A percentile compares a stretch with the other conserved stretches of the same genome.
Evolutionary conservation across 2,329 filamentous ascomycete genomes (phyloP).

Genomic region (Phaeomoniella chlamydospora): DNA sequence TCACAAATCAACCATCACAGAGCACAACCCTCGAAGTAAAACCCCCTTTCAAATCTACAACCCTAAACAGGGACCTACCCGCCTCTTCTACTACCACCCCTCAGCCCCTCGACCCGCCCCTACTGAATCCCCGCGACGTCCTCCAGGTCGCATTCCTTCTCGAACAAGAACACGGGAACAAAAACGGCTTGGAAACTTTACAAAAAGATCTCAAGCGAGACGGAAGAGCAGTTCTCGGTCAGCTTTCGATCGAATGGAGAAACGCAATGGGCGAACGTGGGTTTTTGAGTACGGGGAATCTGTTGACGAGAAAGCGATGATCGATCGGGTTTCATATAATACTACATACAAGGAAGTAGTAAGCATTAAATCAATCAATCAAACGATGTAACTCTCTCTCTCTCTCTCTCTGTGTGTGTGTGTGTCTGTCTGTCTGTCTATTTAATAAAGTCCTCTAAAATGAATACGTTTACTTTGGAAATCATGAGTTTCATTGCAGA

Average conservation of each 20-base stretch:
- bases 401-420: too few relatives aligned
- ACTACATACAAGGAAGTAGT: too few relatives aligned
- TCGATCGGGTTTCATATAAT: neutral
- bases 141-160: constrained; percentile 50
- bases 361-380: too few relatives aligned
- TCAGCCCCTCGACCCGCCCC: constrained; percentile 22
- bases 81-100: neutral
- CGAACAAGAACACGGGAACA: constrained; percentile 35
- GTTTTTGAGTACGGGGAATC: constrained; percentile 72
- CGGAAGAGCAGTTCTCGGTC: constrained; percentile 53
- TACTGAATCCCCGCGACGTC: constrained; percentile 47
- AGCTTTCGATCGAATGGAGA: constrained; percentile 77
- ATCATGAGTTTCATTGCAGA: too few relatives aligned
- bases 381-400: too few relatives aligned
- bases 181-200: constrained; percentile 34
- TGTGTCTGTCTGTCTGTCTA: too few relatives aligned
- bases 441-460: too few relatives aligned
- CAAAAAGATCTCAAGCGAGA: constrained; percentile 32
- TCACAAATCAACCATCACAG: constrained; percentile 12
- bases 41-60: constrained; percentile 36
- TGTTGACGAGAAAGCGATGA: constrained; percentile 33
- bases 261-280: constrained; percentile 82
- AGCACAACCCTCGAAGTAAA: constrained; percentile 33
- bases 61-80: constrained; percentile 15
- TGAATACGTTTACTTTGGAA: too few relatives aligned